These are phyloP conservation scores for Saccharomyces uvarum DNA, from an alignment of 1,139 yeast species.

Conservation along the genomic window DNA sequence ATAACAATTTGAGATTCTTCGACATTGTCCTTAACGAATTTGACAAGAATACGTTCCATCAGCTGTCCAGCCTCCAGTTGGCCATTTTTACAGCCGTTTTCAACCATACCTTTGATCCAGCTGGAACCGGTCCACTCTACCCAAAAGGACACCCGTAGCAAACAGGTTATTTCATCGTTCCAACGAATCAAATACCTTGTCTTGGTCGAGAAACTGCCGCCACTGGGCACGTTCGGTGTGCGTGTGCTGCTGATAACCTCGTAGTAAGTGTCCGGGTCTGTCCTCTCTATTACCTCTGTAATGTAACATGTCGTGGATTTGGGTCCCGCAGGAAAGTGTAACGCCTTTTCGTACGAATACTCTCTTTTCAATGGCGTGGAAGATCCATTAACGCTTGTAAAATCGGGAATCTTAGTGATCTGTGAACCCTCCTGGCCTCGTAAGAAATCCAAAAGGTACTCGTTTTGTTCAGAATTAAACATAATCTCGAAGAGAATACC, in stretches of 20 bases:
- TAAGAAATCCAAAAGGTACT: constrained; percentile 46
- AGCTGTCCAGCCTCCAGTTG: constrained; percentile 54
- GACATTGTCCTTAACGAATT: constrained; percentile 14
- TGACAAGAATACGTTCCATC: constrained; percentile 16
- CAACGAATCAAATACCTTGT: constrained; percentile 67
- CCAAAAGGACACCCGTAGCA: constrained; percentile 52
- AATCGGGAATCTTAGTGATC: constrained; percentile 44
- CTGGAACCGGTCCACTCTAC: constrained; percentile 90
- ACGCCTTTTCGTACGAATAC: constrained; percentile 59
- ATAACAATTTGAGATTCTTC: constrained; percentile 5
- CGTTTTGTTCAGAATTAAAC: constrained; percentile 62
- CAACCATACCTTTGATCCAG: constrained; percentile 89
- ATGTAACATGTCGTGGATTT: constrained; percentile 78
- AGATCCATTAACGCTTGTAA: constrained; percentile 33
- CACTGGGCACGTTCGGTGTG: constrained; percentile 96
- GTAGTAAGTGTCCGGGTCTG: constrained; percentile 46
- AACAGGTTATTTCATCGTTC: constrained; percentile 63
- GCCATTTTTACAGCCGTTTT: constrained; percentile 83
- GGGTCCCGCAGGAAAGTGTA: constrained; percentile 81
- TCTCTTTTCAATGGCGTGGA: not conserved
- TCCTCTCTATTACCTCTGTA: constrained; percentile 58
- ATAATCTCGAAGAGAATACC: constrained; percentile 63
- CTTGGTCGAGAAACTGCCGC: constrained; percentile 67
- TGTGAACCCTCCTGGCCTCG: constrained; percentile 66
- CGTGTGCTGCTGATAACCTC: constrained; percentile 59